Conservation (phyloP, 2,329 filamentous ascomycete species). For the Phaeophleospora eucalypticola region DNA sequence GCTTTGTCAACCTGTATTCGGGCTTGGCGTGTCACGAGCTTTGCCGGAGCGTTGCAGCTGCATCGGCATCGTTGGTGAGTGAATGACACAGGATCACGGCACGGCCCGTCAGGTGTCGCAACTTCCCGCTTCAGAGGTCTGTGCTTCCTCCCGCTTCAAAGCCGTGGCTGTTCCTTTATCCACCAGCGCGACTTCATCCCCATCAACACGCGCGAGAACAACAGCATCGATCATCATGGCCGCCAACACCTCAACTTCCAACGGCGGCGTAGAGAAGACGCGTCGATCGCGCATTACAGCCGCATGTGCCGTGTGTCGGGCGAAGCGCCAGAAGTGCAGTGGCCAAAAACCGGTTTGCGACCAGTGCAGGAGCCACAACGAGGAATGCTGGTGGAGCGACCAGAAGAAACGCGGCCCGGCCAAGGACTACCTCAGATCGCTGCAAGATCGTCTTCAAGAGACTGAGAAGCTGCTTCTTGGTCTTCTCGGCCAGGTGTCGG, state of each 20-base stretch:
- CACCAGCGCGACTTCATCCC: too few relatives aligned
- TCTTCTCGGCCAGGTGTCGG: slow-evolving; percentile 11
- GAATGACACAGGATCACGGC: too few relatives aligned
- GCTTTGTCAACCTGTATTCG: too few relatives aligned
- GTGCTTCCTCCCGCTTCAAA: too few relatives aligned
- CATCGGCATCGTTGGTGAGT: not conserved
- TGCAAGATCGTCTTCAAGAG: slow-evolving; percentile 23
- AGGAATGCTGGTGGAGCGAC: slow-evolving; percentile 25
- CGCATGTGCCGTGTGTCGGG: slow-evolving; percentile 22
- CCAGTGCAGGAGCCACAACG: slow-evolving; percentile 21
- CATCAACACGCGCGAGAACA: not conserved
- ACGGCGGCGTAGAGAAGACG: slow-evolving; percentile 14
- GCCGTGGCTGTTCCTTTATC: too few relatives aligned
- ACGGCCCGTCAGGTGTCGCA: too few relatives aligned
- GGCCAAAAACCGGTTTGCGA: slow-evolving; percentile 21
- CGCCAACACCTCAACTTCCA: not conserved
- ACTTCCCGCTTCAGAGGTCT: too few relatives aligned
- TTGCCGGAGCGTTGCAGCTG: not conserved
- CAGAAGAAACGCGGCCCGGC: slow-evolving; percentile 24
- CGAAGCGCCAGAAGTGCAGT: slow-evolving; percentile 22
- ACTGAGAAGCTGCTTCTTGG: slow-evolving; percentile 18
- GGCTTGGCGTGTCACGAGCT: not conserved
- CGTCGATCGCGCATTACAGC: slow-evolving; percentile 22
- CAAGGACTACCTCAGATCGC: slow-evolving; percentile 22
- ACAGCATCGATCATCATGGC: not conserved